Conservation (phyloP, 768 basidiomycete species). For the Hygrophorus pudorinus region DNA sequence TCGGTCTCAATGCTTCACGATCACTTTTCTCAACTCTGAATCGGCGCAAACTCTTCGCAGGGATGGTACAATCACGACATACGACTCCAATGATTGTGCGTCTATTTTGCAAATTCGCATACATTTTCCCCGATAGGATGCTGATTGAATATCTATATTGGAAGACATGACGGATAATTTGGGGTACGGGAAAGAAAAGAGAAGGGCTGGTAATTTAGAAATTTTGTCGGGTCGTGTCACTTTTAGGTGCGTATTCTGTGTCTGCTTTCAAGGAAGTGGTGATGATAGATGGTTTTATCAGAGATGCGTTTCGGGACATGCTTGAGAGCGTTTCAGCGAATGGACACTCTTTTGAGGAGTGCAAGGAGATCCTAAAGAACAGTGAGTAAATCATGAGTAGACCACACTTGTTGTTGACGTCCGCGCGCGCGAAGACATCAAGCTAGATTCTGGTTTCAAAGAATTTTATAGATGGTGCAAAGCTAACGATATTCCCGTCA, state of each 20-base stretch:
- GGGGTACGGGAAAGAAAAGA: slow-evolving; percentile 70
- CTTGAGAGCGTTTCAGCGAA: slow-evolving; percentile 65
- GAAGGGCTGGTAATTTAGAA: slow-evolving; percentile 65
- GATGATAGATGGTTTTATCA: slow-evolving; percentile 18
- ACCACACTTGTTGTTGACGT: background rate
- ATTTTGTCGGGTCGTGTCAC: slow-evolving; percentile 56
- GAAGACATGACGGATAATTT: slow-evolving; percentile 83
- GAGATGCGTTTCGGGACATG: slow-evolving; percentile 87
- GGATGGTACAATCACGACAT: slow-evolving; percentile 91
- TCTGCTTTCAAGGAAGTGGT: background rate
- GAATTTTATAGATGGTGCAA: slow-evolving; percentile 84
- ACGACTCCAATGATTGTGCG: slow-evolving; percentile 89
- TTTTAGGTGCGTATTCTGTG: slow-evolving; percentile 49
- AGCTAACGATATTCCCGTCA: slow-evolving; percentile 68
- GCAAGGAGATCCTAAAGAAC: slow-evolving; percentile 62
- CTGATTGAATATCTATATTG: background rate
- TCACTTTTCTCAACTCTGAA: background rate
- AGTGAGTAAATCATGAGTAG: slow-evolving; percentile 30
- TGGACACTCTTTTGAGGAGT: slow-evolving; percentile 77
- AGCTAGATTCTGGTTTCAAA: slow-evolving; percentile 82
- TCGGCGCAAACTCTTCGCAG: slow-evolving; percentile 26
- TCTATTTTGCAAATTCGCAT: too few species aligned
- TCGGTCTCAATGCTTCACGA: slow-evolving; percentile 27
- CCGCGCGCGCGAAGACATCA: slow-evolving; percentile 48
- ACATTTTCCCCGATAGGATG: background rate